Conservation (phyloP, 108 stramenopile genomes). For the Pseudonitzschia multiseries region DNA sequence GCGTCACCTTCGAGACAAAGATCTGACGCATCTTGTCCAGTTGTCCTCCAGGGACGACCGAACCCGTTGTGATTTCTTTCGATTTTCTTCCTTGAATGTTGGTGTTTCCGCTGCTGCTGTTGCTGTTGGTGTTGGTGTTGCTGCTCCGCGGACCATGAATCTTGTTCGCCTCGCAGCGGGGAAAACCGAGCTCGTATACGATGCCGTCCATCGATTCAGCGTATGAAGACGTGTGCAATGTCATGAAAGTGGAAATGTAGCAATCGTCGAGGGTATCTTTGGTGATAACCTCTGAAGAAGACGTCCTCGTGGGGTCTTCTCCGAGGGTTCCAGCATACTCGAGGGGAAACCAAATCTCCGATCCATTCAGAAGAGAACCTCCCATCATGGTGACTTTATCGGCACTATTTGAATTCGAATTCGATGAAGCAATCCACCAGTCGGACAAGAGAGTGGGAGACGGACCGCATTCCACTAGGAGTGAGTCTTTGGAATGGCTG, state of each 20-base stretch:
- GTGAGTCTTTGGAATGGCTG: neutral
- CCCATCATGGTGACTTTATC: neutral
- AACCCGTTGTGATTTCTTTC: neutral
- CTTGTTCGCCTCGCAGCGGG: neutral
- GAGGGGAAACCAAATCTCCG: neutral
- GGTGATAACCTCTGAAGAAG: neutral
- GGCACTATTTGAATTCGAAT: neutral
- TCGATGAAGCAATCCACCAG: neutral
- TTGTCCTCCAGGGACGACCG: neutral
- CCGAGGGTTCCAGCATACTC: neutral
- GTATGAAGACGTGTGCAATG: neutral
- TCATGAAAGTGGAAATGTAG: neutral
- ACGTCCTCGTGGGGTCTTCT: neutral
- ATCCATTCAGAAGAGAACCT: slow-evolving; percentile 1
- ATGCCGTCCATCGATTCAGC: neutral
- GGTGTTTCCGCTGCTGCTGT: neutral
- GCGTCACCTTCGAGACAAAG: neutral
- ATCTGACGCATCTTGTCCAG: neutral
- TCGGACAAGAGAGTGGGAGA: neutral
- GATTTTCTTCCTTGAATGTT: neutral
- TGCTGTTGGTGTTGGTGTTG: too few relatives aligned
- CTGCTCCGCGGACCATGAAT: neutral
- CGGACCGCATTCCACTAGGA: neutral
- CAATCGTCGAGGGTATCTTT: neutral
- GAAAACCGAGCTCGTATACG: neutral